These are phyloP conservation scores for Metschnikowia kofuensis DNA, from an alignment of 805 yeast genomes.

Conservation along the genomic window DNA sequence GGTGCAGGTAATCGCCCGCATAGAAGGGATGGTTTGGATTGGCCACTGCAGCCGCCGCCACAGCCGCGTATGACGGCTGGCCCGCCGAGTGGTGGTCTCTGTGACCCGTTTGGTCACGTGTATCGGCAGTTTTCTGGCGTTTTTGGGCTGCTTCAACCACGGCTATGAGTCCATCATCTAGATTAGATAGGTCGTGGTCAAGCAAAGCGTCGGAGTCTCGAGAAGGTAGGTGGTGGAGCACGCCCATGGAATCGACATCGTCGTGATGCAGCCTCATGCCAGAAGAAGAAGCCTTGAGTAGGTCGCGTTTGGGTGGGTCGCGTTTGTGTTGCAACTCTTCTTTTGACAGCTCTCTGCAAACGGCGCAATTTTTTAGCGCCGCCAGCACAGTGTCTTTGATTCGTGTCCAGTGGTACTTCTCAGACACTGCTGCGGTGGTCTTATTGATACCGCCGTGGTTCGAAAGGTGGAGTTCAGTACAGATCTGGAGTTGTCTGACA, in stretches of 20 bases:
- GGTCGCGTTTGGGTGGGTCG: not conserved
- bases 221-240: slow-evolving; percentile 14
- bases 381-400: slow-evolving; percentile 83
- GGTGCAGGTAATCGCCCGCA: slow-evolving; percentile 11
- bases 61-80: slow-evolving; percentile 29
- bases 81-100: slow-evolving; percentile 10
- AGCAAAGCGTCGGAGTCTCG: slow-evolving; percentile 29
- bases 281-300: not conserved
- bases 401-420: slow-evolving; percentile 86
- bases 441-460: slow-evolving; percentile 88
- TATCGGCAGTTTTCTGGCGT: slow-evolving; percentile 27
- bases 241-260: slow-evolving; percentile 36
- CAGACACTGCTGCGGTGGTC: slow-evolving; percentile 74
- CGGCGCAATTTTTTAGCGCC: slow-evolving; percentile 71
- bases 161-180: slow-evolving; percentile 50
- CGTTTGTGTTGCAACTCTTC: slow-evolving; percentile 16
- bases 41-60: slow-evolving; percentile 32
- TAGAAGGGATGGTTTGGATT: slow-evolving; percentile 20
- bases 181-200: slow-evolving; percentile 40
- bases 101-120: slow-evolving; percentile 1
- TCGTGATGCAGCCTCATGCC: not conserved
- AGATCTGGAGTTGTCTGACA: slow-evolving; percentile 68
- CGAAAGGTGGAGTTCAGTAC: slow-evolving; percentile 62
- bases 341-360: slow-evolving; percentile 55
- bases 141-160: slow-evolving; percentile 60